Conservation (phyloP, 2,329 filamentous ascomycete genomes). For the Penicillium glabrum region DNA sequence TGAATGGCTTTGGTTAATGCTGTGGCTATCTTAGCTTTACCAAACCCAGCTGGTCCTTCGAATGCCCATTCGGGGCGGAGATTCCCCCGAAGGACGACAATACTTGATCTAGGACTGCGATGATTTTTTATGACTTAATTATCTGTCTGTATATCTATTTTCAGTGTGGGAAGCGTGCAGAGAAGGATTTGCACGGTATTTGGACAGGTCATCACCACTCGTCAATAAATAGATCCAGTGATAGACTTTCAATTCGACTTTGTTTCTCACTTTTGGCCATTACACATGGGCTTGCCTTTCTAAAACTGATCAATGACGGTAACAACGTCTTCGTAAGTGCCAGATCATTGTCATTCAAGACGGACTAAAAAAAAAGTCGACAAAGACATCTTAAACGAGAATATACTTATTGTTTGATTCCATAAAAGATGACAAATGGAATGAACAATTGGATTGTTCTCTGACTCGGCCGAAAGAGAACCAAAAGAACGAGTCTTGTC, state of each 20-base stretch:
- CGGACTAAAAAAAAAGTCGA: background rate
- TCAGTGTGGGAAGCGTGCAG: background rate
- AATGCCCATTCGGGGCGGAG: background rate
- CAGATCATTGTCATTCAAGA: background rate
- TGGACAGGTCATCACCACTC: background rate
- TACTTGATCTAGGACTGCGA: background rate
- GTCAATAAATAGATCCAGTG: background rate
- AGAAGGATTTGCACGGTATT: background rate
- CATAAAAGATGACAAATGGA: background rate
- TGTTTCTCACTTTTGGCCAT: background rate
- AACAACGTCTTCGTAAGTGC: background rate
- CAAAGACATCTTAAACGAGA: background rate
- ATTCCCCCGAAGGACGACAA: background rate
- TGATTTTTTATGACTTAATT: background rate
- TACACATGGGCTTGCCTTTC: background rate
- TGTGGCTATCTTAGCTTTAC: background rate
- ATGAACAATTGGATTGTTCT: background rate
- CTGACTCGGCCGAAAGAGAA: background rate
- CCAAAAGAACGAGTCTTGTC: background rate
- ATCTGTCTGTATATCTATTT: background rate
- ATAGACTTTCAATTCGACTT: background rate
- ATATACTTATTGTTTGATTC: background rate
- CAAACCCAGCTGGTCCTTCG: background rate
- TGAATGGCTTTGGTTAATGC: background rate
- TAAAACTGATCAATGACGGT: background rate